These are phyloP conservation scores for Cyclotella choctawhatcheeana DNA, from an alignment of 108 stramenopile species.

Conservation along the genomic window DNA sequence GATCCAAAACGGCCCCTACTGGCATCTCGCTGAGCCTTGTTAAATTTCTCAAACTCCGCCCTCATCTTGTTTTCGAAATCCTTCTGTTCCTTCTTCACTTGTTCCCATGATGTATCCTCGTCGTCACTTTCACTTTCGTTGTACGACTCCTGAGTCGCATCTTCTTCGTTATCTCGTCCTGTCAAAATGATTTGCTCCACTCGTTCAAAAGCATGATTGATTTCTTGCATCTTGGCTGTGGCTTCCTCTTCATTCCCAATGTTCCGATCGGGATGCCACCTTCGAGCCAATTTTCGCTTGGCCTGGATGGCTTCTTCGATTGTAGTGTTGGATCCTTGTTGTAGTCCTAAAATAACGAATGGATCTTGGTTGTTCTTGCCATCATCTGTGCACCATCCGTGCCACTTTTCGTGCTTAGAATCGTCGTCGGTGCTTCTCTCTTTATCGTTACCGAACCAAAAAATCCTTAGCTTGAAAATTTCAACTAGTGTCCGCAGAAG, in stretches of 20 bases:
- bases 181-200: not conserved
- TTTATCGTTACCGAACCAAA: too few species aligned
- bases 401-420: too few species aligned
- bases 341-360: not conserved
- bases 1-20: slow-evolving; percentile 2
- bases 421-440: too few species aligned
- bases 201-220: slow-evolving; percentile 10
- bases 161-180: not conserved
- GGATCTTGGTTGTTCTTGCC: not conserved
- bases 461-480: too few species aligned
- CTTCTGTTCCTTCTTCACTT: slow-evolving; percentile 3
- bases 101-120: not conserved
- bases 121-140: not conserved
- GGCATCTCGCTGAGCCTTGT: slow-evolving; percentile 12
- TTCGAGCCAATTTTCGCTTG: not conserved
- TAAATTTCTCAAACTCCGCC: slow-evolving; percentile 12
- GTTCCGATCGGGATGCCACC: slow-evolving; percentile 4
- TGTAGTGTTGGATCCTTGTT: not conserved
- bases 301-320: slow-evolving; percentile 2
- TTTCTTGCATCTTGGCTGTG: slow-evolving; percentile 21
- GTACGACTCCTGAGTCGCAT: not conserved
- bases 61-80: not conserved
- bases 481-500: too few species aligned
- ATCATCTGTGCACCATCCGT: too few species aligned
- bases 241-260: slow-evolving; percentile 3